Percentiles rank a stretch among this genome's conserved stretches.
Evolutionary conservation across 257 asterid species (phyloP).

Genomic region (Solanum infundibuliforme): DNA sequence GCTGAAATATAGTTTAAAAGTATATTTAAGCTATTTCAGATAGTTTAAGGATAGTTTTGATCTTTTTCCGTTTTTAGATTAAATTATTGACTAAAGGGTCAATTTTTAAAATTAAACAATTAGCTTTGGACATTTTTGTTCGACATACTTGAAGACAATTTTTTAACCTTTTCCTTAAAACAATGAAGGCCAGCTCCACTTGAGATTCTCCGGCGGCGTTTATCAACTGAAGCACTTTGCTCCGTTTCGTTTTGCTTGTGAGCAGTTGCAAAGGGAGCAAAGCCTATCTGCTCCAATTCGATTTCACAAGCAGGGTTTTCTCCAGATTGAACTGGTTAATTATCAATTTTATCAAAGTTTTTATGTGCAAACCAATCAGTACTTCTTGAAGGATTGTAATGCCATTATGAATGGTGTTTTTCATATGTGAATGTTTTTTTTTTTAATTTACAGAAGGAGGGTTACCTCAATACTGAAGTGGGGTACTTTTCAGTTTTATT

Average conservation of each 20-base stretch:
- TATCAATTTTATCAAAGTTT: neutral
- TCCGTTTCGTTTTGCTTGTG: neutral
- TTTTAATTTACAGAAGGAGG: neutral
- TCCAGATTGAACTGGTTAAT: neutral
- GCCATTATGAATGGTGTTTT: neutral
- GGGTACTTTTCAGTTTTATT: neutral
- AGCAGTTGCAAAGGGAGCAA: neutral
- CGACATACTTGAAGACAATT: neutral
- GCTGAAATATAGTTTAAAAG: too few species aligned
- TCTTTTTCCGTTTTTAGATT: too few species aligned
- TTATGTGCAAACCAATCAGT: neutral
- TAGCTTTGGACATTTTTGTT: neutral
- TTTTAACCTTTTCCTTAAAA: neutral
- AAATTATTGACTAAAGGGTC: too few species aligned
- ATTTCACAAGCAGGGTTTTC: neutral
- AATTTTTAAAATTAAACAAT: too few species aligned
- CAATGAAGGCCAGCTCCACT: constrained; percentile 29
- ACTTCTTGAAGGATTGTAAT: neutral
- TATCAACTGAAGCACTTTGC: constrained; percentile 3
- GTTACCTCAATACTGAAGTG: neutral
- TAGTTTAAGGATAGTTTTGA: too few species aligned
- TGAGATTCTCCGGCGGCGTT: constrained; percentile 17
- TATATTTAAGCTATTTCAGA: too few species aligned
- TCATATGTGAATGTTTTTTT: neutral
- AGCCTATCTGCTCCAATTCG: neutral